phyloP scores from a whole-genome alignment of 805 yeast genomes.

The Monosporozyma servazzii region DNA sequence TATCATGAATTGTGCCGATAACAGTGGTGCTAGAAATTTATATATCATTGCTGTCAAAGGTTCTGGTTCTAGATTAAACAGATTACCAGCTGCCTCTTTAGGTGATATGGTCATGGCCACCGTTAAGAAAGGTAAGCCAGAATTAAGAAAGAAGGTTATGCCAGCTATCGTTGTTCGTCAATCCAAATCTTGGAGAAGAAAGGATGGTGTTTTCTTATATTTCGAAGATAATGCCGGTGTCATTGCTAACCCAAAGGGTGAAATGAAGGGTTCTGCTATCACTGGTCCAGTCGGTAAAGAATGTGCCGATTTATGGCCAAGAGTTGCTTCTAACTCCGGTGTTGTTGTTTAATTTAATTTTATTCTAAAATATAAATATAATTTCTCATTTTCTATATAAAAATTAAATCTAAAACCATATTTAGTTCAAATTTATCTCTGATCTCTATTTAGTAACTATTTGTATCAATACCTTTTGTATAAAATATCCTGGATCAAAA shows the following conservation, averaged over 20 bases:
- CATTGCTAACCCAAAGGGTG: constrained; percentile 99
- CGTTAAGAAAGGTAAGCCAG: constrained; percentile 99
- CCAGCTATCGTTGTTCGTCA: constrained; percentile 99
- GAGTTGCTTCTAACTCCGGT: constrained; percentile 99
- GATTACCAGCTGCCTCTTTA: constrained; percentile 99
- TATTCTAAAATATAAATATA: background rate
- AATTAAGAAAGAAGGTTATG: constrained; percentile 99
- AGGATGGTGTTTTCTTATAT: constrained; percentile 98
- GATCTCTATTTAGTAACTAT: background rate
- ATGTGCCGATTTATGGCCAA: constrained; percentile 99
- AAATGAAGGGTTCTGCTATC: constrained; percentile 99
- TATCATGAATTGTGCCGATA: constrained; percentile 99
- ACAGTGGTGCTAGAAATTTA: constrained; percentile 99
- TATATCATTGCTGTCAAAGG: constrained; percentile 99
- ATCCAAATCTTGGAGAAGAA: constrained; percentile 99
- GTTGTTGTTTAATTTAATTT: constrained; percentile 77
- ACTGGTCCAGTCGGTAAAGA: constrained; percentile 99
- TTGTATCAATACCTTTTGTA: too few relatives aligned
- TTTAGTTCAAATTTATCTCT: background rate
- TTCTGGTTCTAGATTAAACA: constrained; percentile 98
- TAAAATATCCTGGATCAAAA: too few relatives aligned
- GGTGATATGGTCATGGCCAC: constrained; percentile 99
- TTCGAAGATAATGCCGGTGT: constrained; percentile 99
- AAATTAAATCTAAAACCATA: constrained; percentile 1
- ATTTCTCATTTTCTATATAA: background rate